Base-by-base conservation (phyloP, 441 rosid genomes). In the Croton setiger region DNA sequence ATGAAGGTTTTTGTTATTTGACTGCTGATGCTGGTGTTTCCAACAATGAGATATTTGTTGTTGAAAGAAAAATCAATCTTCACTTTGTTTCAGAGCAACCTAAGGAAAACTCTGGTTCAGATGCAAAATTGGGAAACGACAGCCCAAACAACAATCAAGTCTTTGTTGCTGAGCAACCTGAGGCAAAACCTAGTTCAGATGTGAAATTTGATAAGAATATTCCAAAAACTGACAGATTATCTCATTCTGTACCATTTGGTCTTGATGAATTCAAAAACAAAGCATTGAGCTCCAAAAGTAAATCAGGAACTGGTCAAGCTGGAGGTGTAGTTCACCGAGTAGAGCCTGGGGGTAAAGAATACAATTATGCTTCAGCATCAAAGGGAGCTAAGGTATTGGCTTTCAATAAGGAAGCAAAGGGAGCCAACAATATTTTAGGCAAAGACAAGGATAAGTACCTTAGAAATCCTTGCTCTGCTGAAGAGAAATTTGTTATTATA, bases 371-470 rank as follows among this genome's bases (percentile, higher is more conserved):
- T 52, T 89, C 96, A 8, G 88, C 91, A 45, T 80, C 97, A 17
- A 94, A 92, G 79, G 98, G 98, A 27, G 96, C 96, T 11, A 94
- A 94, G 79, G 90, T 86, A 60, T 79, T 92, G 81, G 81, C 75
- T 66, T 85, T 64, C 72, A 94, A 94, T 78, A 94, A 87, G 85
- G 98, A 94, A 83, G 90, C 96, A 55, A 94, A 94, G 78, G 98
- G 97, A 66, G 87, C 93, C n/a, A 64, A 87, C 36, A 88, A 86
- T 74, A 86, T 94, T 75, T 74, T 94, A 79, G 76, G 77, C 76
- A 77, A 83, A 79, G 97, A 92, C 82, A 83, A 84, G 81, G 98
- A 94, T 82, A 94, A 94, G 81, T 94, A 94, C 80, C 88, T 94
- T 44, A 83, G 98, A 23, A 94, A 92, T 73, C 98, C 98, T 11